These are phyloP conservation scores for Boechera retrofracta DNA, from an alignment of 345 rosid genomes.

Conservation along the genomic window DNA sequence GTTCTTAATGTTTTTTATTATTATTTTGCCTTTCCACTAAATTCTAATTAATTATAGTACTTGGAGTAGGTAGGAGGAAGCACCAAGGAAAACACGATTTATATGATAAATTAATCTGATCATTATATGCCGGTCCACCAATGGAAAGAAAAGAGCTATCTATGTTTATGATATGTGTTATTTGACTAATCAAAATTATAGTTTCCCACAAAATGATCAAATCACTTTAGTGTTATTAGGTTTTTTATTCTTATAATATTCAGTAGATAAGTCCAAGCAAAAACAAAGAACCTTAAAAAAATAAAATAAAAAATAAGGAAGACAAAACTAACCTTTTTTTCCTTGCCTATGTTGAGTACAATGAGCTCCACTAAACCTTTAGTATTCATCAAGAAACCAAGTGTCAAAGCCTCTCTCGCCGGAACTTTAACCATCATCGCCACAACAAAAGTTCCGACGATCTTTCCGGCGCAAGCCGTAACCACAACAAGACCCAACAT, in stretches of 20 bases:
- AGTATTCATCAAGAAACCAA: conserved; percentile 88
- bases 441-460: conserved; percentile 69
- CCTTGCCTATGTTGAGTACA: conserved; percentile 91
- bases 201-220: not conserved
- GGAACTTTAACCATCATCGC: conserved; percentile 75
- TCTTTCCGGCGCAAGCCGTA: conserved; percentile 81
- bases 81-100: not conserved
- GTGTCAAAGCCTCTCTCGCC: conserved; percentile 69
- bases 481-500: conserved; percentile 68
- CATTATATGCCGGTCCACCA: not conserved
- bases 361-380: conserved; percentile 95
- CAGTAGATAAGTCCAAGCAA: not conserved
- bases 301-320: not conserved
- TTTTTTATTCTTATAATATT: conserved; percentile 1
- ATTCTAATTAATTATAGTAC: too few relatives aligned
- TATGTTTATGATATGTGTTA: not conserved
- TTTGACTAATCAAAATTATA: too few relatives aligned
- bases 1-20: too few relatives aligned
- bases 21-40: too few relatives aligned
- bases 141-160: too few relatives aligned
- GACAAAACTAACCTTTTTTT: conserved; percentile 62
- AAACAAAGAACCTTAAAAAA: conserved; percentile 24
- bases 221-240: conserved; percentile 5
- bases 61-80: too few relatives aligned
- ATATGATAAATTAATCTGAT: not conserved